Conservation (phyloP, 2,329 filamentous ascomycete genomes). For the Colletotrichum orbiculare region DNA sequence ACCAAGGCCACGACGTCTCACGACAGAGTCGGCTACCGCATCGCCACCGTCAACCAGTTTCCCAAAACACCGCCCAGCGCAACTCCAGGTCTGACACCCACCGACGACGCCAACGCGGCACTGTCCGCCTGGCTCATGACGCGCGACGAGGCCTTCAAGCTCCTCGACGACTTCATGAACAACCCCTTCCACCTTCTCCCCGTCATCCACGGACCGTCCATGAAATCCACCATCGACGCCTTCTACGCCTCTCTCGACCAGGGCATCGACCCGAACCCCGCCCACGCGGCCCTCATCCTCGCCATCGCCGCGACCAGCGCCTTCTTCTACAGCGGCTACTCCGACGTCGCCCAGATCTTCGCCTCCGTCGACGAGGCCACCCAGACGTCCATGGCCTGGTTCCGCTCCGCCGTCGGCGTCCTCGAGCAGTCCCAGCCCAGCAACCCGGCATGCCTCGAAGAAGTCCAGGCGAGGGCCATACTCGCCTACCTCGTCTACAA, state of each 20-base stretch:
- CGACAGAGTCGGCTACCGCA: constrained; percentile 16
- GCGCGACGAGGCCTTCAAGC: constrained; percentile 40
- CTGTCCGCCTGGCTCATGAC: constrained; percentile 37
- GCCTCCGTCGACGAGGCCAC: constrained; percentile 14
- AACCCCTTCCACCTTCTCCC: constrained; percentile 42
- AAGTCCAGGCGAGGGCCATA: constrained; percentile 51
- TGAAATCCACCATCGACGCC: constrained; percentile 33
- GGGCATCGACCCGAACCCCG: constrained; percentile 33
- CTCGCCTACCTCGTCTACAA: constrained; percentile 52
- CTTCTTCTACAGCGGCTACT: constrained; percentile 41
- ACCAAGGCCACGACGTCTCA: constrained; percentile 1
- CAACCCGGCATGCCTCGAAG: constrained; percentile 46
- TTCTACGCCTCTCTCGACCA: constrained; percentile 38
- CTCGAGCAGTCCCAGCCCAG: constrained; percentile 48
- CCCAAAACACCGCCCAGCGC: constrained; percentile 16
- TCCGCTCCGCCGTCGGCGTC: constrained; percentile 48
- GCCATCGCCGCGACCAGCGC: constrained; percentile 44
- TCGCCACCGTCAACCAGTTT: constrained; percentile 11
- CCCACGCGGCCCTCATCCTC: constrained; percentile 42
- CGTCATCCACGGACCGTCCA: constrained; percentile 42
- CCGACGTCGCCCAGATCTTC: neutral
- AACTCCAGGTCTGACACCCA: constrained; percentile 2
- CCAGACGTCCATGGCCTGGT: constrained; percentile 42
- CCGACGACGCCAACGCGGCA: neutral
- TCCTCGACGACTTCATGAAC: constrained; percentile 43